These are phyloP conservation scores for Stagonosporopsis chrysanthemi DNA, from an alignment of 2,329 filamentous ascomycete species.

Conservation along the genomic window DNA sequence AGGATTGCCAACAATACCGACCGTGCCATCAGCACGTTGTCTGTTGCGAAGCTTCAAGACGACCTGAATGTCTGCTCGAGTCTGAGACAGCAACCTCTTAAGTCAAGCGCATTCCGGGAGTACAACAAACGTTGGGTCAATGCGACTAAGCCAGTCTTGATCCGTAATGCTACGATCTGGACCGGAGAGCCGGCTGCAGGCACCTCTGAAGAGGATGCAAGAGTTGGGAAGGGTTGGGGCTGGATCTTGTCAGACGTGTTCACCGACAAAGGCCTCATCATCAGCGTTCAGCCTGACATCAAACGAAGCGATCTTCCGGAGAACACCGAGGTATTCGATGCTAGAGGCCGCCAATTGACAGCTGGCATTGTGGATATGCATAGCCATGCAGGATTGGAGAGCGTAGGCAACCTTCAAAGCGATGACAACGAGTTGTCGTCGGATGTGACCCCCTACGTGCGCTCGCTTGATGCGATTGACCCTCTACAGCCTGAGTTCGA, in stretches of 20 bases:
- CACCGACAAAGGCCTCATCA: slow-evolving; percentile 68
- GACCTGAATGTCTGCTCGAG: slow-evolving; percentile 65
- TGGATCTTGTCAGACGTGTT: slow-evolving; percentile 70
- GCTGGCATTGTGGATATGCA: slow-evolving; percentile 77
- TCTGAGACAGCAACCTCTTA: slow-evolving; percentile 62
- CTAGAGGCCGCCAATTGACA: slow-evolving; percentile 67
- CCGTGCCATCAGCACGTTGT: slow-evolving; percentile 50
- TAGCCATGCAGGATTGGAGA: slow-evolving; percentile 56
- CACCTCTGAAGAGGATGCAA: slow-evolving; percentile 62
- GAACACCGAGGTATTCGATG: slow-evolving; percentile 62
- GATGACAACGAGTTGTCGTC: slow-evolving; percentile 71
- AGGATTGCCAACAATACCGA: slow-evolving; percentile 28
- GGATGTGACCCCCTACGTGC: slow-evolving; percentile 72
- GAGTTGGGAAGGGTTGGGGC: slow-evolving; percentile 65
- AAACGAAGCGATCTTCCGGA: slow-evolving; percentile 26
- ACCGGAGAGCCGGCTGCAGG: slow-evolving; percentile 66
- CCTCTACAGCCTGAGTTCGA: slow-evolving; percentile 70
- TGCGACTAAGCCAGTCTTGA: slow-evolving; percentile 66
- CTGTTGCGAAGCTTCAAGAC: slow-evolving; percentile 60
- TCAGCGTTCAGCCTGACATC: slow-evolving; percentile 59
- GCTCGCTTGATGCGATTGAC: slow-evolving; percentile 70
- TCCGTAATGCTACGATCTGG: slow-evolving; percentile 73
- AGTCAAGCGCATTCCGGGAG: slow-evolving; percentile 64
- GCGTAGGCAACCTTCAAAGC: slow-evolving; percentile 62
- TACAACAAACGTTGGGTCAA: slow-evolving; percentile 68